These are phyloP conservation scores for Aspergillus nidulans DNA, from an alignment of 495 filamentous ascomycete species.

Conservation along the genomic window DNA sequence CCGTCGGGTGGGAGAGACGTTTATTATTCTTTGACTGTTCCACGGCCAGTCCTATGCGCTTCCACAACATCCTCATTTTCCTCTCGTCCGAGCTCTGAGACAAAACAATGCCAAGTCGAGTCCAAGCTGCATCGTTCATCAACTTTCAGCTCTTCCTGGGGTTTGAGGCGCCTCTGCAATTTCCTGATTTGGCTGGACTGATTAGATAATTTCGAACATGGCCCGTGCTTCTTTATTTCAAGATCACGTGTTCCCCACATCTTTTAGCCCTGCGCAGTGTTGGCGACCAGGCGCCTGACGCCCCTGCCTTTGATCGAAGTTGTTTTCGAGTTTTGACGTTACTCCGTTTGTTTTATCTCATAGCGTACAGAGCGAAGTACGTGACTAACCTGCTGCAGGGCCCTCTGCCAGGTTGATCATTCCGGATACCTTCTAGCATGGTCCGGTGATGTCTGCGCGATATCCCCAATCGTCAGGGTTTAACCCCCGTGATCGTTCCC, in stretches of 20 bases:
- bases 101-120: constrained; percentile 19
- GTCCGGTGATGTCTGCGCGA: constrained; percentile 46
- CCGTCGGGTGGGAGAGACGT: neutral
- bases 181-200: constrained; percentile 9
- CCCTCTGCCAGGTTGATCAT: constrained; percentile 15
- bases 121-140: neutral
- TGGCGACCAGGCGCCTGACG: neutral
- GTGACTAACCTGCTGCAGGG: constrained; percentile 21
- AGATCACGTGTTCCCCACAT: constrained; percentile 26
- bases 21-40: neutral
- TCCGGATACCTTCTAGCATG: constrained; percentile 35
- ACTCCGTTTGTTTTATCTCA: neutral
- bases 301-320: neutral
- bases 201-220: constrained; percentile 19
- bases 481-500: constrained; percentile 46
- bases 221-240: constrained; percentile 20
- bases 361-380: neutral
- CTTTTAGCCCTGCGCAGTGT: neutral
- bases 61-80: neutral
- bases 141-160: constrained; percentile 5
- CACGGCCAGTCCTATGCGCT: neutral
- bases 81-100: constrained; percentile 17
- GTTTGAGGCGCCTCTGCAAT: neutral
- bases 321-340: neutral
- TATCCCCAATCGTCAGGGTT: constrained; percentile 46